These are phyloP conservation scores for Cladochytrium replicatum DNA, from an alignment of 192 early-diverging fungal species.

Conservation along the genomic window DNA sequence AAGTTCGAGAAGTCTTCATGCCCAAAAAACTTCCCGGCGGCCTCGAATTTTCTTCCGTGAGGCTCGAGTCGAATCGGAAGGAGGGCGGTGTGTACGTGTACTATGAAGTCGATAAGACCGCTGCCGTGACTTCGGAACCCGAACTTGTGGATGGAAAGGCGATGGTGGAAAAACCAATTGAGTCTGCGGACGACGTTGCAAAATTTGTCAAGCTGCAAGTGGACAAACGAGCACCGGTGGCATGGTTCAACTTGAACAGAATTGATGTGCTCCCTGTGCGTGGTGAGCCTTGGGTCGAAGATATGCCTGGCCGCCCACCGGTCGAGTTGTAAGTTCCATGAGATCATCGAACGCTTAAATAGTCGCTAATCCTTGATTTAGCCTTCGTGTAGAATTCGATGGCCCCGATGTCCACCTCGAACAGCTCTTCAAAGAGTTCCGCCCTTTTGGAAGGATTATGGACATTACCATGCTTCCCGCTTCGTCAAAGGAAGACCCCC, in stretches of 20 bases:
- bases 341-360: background rate
- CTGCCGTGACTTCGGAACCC: too few species aligned
- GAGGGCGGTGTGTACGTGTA: slow-evolving; percentile 37
- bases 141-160: too few species aligned
- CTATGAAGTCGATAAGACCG: too few species aligned
- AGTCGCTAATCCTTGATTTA: background rate
- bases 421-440: slow-evolving; percentile 59
- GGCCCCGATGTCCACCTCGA: slow-evolving; percentile 63
- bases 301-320: slow-evolving; percentile 33
- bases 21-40: slow-evolving; percentile 7
- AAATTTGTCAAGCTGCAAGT: slow-evolving; percentile 42
- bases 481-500: slow-evolving; percentile 61
- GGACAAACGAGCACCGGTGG: slow-evolving; percentile 37
- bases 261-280: slow-evolving; percentile 58
- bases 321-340: slow-evolving; percentile 8
- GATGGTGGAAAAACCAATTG: too few species aligned
- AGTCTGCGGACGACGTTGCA: slow-evolving; percentile 34
- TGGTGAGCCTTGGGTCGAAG: too few species aligned
- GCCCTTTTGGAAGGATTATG: slow-evolving; percentile 70
- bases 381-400: slow-evolving; percentile 58
- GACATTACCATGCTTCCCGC: slow-evolving; percentile 62
- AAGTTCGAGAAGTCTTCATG: slow-evolving; percentile 1
- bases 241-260: slow-evolving; percentile 57
- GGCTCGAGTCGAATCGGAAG: slow-evolving; percentile 17
- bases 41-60: background rate